A percentile compares a stretch with the other conserved stretches of the same genome.
phyloP scores from a whole-genome alignment of 2,329 filamentous ascomycete species.

The Monosporascus sp. region DNA sequence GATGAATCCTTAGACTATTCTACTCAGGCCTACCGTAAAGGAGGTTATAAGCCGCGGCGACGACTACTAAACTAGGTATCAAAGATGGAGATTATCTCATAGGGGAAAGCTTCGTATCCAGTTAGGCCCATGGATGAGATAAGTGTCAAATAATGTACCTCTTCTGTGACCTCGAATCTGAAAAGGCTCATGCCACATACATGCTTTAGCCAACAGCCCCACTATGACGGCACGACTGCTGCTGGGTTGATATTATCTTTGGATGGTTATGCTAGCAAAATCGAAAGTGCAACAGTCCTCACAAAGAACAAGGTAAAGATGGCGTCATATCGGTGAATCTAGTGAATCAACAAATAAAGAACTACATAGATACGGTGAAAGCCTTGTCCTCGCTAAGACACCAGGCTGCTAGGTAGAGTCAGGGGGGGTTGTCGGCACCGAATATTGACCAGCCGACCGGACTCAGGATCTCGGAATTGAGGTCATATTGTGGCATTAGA shows the following conservation, averaged over 20 bases:
- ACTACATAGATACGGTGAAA: no score
- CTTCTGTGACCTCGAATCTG: not conserved
- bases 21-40: slow-evolving; percentile 75
- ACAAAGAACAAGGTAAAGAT: no score
- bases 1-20: slow-evolving; percentile 56
- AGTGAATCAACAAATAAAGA: no score
- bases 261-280: no score
- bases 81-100: not conserved
- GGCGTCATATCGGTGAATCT: no score
- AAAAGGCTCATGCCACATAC: no score
- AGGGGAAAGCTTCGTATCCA: no score
- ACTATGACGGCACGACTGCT: no score
- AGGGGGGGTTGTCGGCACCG: not conserved
- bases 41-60: slow-evolving; percentile 83
- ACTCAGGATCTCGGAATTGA: not conserved
- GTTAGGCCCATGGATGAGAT: not conserved
- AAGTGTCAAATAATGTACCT: not conserved
- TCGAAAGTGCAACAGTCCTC: no score
- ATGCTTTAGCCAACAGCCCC: no score
- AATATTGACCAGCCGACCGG: not conserved
- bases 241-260: no score
- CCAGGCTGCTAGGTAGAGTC: not conserved
- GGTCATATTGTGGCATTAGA: no score
- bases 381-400: not conserved
- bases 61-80: slow-evolving; percentile 57